Percentiles rank a stretch among this genome's conserved stretches.
Evolutionary conservation across 495 filamentous ascomycete species (phyloP).

Genomic region (Aspergillus steynii): DNA sequence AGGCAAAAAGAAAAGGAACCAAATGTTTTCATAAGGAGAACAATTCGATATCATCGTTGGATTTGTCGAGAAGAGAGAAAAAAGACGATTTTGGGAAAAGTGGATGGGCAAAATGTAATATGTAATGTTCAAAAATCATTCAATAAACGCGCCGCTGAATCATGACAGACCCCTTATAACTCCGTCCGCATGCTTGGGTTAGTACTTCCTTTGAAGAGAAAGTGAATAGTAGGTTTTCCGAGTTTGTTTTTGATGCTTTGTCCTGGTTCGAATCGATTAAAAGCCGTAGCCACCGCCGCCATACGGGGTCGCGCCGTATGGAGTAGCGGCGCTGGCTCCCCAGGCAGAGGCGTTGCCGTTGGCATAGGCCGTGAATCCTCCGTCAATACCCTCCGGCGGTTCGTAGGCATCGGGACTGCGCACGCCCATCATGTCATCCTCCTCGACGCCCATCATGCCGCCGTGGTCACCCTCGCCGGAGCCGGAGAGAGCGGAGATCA

Average conservation of each 20-base stretch:
- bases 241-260: not conserved
- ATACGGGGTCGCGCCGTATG: conserved; percentile 72
- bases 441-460: conserved; percentile 47
- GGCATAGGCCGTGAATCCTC: conserved; percentile 76
- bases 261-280: conserved; percentile 11
- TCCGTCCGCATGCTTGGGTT: not conserved
- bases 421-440: conserved; percentile 57
- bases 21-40: not conserved
- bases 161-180: not conserved
- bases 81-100: too few relatives aligned
- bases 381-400: conserved; percentile 62
- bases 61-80: not conserved
- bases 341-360: conserved; percentile 61
- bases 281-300: conserved; percentile 59
- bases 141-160: not conserved
- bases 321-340: conserved; percentile 60
- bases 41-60: not conserved
- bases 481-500: conserved; percentile 71
- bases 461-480: conserved; percentile 48
- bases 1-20: not conserved
- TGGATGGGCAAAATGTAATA: not conserved
- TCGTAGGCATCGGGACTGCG: conserved; percentile 61
- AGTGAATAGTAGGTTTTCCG: not conserved
- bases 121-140: too few relatives aligned
- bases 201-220: not conserved